A percentile compares a stretch with the other conserved stretches of the same genome.
phyloP scores from a whole-genome alignment of 345 rosid genomes.

The Brassica incana region DNA sequence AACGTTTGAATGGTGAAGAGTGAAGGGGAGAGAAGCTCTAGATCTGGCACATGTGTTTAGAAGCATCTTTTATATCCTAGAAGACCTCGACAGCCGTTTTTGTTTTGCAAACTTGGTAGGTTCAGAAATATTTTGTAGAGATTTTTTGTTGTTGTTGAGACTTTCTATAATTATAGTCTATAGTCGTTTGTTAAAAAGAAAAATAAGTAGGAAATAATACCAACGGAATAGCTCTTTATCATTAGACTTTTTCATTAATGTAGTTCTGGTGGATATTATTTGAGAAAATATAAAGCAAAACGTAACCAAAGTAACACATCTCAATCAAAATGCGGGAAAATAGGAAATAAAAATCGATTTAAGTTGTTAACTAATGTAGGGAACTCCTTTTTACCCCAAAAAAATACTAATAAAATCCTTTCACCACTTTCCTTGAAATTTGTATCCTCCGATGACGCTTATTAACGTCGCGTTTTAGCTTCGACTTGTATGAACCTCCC shows the following conservation, averaged over 20 bases:
- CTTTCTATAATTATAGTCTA: background rate
- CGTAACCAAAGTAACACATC: background rate
- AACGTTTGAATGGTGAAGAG: background rate
- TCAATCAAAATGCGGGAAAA: background rate
- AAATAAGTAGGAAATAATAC: background rate
- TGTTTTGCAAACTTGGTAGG: background rate
- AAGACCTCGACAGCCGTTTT: no score
- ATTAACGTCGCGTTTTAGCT: conserved; percentile 17
- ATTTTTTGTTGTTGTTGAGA: no score
- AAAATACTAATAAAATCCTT: conserved; percentile 16
- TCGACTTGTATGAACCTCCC: conserved; percentile 32
- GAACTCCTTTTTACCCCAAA: background rate
- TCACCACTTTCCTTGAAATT: conserved; percentile 37
- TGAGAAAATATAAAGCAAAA: background rate
- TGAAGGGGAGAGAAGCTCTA: background rate
- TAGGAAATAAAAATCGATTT: background rate
- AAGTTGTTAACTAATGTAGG: background rate
- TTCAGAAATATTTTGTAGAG: background rate
- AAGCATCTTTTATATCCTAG: background rate
- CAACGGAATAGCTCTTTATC: background rate
- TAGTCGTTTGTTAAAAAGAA: background rate
- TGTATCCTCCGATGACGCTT: conserved; percentile 30
- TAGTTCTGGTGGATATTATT: background rate
- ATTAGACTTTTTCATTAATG: background rate
- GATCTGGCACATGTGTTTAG: background rate